These are phyloP conservation scores for Claviceps sp. DNA, from an alignment of 2,329 filamentous ascomycete species.

Conservation along the genomic window DNA sequence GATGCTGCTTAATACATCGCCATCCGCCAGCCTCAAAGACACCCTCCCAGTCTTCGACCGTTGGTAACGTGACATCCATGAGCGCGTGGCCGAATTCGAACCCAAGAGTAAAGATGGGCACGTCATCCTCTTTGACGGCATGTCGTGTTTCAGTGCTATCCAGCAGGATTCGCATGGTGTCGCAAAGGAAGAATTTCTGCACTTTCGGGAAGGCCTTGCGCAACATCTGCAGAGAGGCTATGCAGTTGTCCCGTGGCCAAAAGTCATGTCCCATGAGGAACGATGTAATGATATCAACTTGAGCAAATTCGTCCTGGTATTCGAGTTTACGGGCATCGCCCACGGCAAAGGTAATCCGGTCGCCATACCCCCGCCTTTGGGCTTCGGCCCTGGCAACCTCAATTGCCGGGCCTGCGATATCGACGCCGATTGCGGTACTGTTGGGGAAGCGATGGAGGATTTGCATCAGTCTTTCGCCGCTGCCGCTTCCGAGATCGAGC, in stretches of 20 bases:
- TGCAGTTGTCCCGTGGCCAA: conserved; percentile 10
- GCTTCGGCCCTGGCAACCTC: conserved; percentile 4
- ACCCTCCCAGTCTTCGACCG: conserved; percentile 8
- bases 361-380: background rate
- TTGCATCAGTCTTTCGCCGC: conserved; percentile 8
- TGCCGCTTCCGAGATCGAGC: conserved; percentile 9
- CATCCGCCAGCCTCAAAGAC: conserved; percentile 7
- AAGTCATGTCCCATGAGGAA: conserved; percentile 11
- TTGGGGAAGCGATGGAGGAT: conserved; percentile 5
- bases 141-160: background rate
- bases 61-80: conserved; percentile 8
- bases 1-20: conserved; percentile 6
- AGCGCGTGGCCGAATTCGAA: conserved; percentile 8
- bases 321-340: conserved; percentile 5
- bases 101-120: conserved; percentile 8
- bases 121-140: conserved; percentile 1
- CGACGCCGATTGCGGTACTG: conserved; percentile 6
- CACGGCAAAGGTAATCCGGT: background rate
- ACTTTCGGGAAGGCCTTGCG: conserved; percentile 6
- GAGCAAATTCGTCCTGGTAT: conserved; percentile 6
- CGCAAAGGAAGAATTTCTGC: conserved; percentile 6
- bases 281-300: conserved; percentile 8
- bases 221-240: conserved; percentile 3
- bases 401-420: conserved; percentile 6
- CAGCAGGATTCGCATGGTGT: conserved; percentile 1